Evolutionary conservation across 1,284 basidiomycete genomes (phyloP).

Genomic region (Boletus subluridellus): DNA sequence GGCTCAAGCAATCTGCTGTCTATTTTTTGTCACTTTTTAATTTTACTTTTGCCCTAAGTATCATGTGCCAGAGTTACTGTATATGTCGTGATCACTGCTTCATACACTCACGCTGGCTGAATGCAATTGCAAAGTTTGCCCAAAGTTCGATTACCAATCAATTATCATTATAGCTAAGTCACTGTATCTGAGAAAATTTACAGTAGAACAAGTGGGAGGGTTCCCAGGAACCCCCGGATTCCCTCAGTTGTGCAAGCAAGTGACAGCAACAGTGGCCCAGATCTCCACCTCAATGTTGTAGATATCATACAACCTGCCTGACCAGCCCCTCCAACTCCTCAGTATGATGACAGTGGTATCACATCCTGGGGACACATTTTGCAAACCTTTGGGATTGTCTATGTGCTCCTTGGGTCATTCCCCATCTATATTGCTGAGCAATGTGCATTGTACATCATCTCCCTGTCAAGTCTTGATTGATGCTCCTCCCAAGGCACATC

Average conservation of each 20-base stretch:
- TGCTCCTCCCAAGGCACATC: conserved; percentile 30
- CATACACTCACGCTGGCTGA: too few relatives aligned
- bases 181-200: neutral
- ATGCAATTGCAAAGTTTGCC: too few relatives aligned
- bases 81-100: too few relatives aligned
- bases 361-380: conserved; percentile 47
- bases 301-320: too few relatives aligned
- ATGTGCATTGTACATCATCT: conserved; percentile 38
- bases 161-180: too few relatives aligned
- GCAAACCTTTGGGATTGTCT: conserved; percentile 66
- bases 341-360: conserved; percentile 8
- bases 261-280: neutral
- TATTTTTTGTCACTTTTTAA: too few relatives aligned
- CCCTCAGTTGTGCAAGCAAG: neutral
- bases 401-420: conserved; percentile 60
- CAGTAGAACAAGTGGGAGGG: neutral
- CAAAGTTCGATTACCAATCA: too few relatives aligned
- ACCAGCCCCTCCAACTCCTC: too few relatives aligned
- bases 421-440: conserved; percentile 52
- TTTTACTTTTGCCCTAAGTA: too few relatives aligned
- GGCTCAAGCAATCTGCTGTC: too few relatives aligned
- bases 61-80: too few relatives aligned
- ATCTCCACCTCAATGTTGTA: too few relatives aligned
- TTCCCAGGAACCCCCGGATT: neutral
- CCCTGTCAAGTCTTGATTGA: conserved; percentile 10